Conservation (phyloP, 169 alveolate species). For the Toxoplasma gondii region DNA sequence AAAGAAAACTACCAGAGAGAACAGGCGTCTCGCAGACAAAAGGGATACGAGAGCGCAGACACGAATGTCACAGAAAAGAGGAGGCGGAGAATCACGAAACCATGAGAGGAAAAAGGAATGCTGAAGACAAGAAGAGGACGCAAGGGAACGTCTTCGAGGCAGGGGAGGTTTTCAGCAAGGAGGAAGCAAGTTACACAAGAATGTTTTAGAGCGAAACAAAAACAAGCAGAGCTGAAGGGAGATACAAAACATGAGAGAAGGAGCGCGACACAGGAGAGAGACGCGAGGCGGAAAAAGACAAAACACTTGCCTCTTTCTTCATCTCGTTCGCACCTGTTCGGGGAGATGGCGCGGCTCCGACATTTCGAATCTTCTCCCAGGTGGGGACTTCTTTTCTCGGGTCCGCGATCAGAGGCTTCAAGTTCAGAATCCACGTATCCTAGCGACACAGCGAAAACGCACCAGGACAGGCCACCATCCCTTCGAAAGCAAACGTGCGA, state of each 20-base stretch:
- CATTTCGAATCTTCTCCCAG: conserved; percentile 65
- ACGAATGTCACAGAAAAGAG: too few species aligned
- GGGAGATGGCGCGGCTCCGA: conserved; percentile 67
- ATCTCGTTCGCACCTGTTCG: conserved; percentile 53
- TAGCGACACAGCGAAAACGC: not conserved
- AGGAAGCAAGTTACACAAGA: too few species aligned
- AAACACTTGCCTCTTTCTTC: not conserved
- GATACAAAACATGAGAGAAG: too few species aligned
- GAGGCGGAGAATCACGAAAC: not conserved
- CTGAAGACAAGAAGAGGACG: too few species aligned
- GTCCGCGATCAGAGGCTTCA: conserved; percentile 74
- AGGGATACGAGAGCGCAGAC: too few species aligned
- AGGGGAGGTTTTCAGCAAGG: too few species aligned
- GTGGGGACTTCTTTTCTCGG: conserved; percentile 50
- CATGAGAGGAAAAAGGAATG: not conserved
- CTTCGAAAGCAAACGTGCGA: not conserved
- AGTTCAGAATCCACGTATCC: conserved; percentile 89
- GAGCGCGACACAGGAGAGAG: not conserved
- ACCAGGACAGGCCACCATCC: not conserved
- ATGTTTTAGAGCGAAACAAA: too few species aligned
- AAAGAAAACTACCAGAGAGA: too few species aligned
- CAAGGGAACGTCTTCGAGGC: too few species aligned
- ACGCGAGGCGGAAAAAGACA: not conserved
- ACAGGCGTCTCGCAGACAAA: too few species aligned
- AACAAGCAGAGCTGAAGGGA: too few species aligned